These are phyloP conservation scores for Lipomyces sp. DNA, from an alignment of 805 yeast species.

Conservation along the genomic window DNA sequence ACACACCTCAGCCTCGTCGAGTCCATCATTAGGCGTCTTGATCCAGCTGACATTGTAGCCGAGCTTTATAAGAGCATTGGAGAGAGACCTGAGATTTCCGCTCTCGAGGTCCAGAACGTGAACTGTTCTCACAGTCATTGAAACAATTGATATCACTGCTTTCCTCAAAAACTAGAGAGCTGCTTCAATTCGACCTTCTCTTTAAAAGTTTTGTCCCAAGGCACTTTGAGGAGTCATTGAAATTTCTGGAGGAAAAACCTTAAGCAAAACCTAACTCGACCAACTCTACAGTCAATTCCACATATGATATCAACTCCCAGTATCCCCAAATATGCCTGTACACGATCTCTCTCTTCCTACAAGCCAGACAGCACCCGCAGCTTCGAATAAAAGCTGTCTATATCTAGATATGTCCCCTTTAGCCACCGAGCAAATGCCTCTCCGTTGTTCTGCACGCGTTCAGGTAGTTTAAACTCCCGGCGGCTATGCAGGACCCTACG, in stretches of 20 bases:
- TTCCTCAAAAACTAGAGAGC: too few species aligned
- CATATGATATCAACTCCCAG: too few species aligned
- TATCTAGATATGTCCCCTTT: slow-evolving; percentile 72
- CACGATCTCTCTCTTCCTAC: neutral
- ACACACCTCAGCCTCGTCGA: slow-evolving; percentile 45
- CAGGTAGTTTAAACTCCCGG: slow-evolving; percentile 39
- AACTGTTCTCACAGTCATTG: too few species aligned
- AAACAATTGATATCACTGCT: too few species aligned
- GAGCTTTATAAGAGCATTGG: slow-evolving; percentile 75
- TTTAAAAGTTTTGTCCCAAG: too few species aligned
- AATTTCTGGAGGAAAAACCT: too few species aligned
- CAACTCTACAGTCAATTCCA: too few species aligned
- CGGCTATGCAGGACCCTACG: slow-evolving; percentile 70
- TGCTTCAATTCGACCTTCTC: too few species aligned
- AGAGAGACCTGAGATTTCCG: slow-evolving; percentile 86
- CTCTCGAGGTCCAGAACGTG: slow-evolving; percentile 88
- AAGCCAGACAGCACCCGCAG: slow-evolving; percentile 42
- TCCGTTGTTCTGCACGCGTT: slow-evolving; percentile 34
- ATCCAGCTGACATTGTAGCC: slow-evolving; percentile 70
- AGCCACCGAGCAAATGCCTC: slow-evolving; percentile 55
- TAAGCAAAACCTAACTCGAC: too few species aligned
- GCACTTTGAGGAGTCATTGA: too few species aligned
- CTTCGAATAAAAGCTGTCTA: slow-evolving; percentile 65
- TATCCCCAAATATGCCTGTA: too few species aligned
- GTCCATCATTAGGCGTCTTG: slow-evolving; percentile 51